Evolutionary conservation across 768 basidiomycete species (phyloP).

Genomic region (Gyrodon lividus): DNA sequence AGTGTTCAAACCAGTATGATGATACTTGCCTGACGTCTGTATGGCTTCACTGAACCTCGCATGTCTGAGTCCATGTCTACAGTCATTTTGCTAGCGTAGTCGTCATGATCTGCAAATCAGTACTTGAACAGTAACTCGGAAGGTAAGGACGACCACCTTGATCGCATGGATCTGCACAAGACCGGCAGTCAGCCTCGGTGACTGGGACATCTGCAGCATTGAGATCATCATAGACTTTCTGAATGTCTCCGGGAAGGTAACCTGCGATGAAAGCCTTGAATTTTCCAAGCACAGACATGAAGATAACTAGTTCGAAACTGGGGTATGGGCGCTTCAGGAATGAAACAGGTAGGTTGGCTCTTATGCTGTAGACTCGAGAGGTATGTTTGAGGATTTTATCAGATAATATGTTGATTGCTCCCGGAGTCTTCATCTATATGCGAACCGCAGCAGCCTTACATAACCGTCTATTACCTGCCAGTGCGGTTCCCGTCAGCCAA

Average conservation of each 20-base stretch:
- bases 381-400: no score
- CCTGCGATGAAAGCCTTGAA: constrained; percentile 20
- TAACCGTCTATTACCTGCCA: no score
- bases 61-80: constrained; percentile 79
- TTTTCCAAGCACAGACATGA: constrained; percentile 27
- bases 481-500: no score
- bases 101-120: constrained; percentile 57
- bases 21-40: constrained; percentile 70
- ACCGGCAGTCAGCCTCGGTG: constrained; percentile 64
- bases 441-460: no score
- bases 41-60: constrained; percentile 84
- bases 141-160: constrained; percentile 42
- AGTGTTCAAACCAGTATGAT: neutral
- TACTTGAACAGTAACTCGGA: constrained; percentile 28
- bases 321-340: no score
- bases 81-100: constrained; percentile 69
- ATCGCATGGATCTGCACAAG: constrained; percentile 77
- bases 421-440: no score
- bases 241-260: constrained; percentile 30
- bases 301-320: neutral
- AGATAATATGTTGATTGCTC: no score
- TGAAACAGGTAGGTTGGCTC: no score
- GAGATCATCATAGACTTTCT: constrained; percentile 49
- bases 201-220: constrained; percentile 61
- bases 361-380: no score